phyloP scores from a whole-genome alignment of 495 filamentous ascomycete species.

The Thermothielavioides terrestris region DNA sequence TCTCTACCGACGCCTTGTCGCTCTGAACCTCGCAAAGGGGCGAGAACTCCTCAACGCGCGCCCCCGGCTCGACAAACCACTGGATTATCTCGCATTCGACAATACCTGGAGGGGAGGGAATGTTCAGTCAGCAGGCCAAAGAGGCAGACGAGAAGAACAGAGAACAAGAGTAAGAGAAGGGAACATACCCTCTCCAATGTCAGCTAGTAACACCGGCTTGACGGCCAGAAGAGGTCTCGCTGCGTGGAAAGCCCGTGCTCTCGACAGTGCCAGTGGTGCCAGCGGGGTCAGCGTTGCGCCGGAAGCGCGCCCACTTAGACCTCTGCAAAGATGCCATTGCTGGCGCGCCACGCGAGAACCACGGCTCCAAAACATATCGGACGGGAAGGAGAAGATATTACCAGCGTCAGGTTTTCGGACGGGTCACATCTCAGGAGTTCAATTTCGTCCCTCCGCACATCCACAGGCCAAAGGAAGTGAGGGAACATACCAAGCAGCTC shows the following conservation, averaged over 20 bases:
- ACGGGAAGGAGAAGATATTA: slow-evolving; percentile 4
- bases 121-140: neutral
- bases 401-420: slow-evolving; percentile 2
- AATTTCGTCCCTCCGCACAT: slow-evolving; percentile 6
- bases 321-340: slow-evolving; percentile 32
- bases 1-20: slow-evolving; percentile 98
- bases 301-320: slow-evolving; percentile 25
- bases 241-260: slow-evolving; percentile 51
- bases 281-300: slow-evolving; percentile 2
- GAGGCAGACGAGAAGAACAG: neutral
- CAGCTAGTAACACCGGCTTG: slow-evolving; percentile 84
- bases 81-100: slow-evolving; percentile 98
- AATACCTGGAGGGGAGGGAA: slow-evolving; percentile 58
- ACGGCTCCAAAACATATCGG: slow-evolving; percentile 37
- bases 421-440: slow-evolving; percentile 15
- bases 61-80: slow-evolving; percentile 97
- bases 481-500: neutral
- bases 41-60: slow-evolving; percentile 95
- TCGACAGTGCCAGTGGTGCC: slow-evolving; percentile 14
- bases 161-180: neutral
- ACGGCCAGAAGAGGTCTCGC: slow-evolving; percentile 50
- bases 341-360: slow-evolving; percentile 34
- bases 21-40: slow-evolving; percentile 96
- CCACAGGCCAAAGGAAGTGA: neutral
- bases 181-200: slow-evolving; percentile 85